These are phyloP conservation scores for Hyphodiscus sp. DNA, from an alignment of 2,329 filamentous ascomycete genomes.

Conservation along the genomic window DNA sequence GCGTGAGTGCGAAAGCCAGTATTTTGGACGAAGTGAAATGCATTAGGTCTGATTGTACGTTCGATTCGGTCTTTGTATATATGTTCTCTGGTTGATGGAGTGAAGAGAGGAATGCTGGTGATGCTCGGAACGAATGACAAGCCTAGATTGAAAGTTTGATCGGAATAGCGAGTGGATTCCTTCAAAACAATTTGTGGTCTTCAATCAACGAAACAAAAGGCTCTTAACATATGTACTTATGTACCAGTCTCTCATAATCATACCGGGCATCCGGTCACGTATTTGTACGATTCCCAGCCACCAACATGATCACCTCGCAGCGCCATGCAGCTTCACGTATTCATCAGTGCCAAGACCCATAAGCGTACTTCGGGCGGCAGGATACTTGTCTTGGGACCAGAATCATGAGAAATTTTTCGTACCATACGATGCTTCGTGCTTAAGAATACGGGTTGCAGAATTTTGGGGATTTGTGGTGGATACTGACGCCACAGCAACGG, in stretches of 20 bases:
- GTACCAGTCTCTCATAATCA: background rate
- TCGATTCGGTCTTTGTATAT: background rate
- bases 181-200: background rate
- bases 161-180: background rate
- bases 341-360: background rate
- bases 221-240: background rate
- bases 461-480: background rate
- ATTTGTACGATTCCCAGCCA: background rate
- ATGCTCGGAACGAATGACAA: background rate
- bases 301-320: background rate
- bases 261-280: background rate
- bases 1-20: conserved; percentile 5
- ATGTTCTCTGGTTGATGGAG: background rate
- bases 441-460: background rate
- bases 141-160: background rate
- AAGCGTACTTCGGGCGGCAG: background rate
- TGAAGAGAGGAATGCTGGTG: background rate
- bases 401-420: background rate
- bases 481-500: background rate
- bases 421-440: background rate
- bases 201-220: background rate
- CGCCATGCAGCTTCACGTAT: background rate
- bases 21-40: conserved; percentile 13
- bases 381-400: background rate
- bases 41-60: conserved; percentile 6